Percentiles rank a stretch among this genome's conserved stretches.
Evolutionary conservation across 352 stramenopile genomes (phyloP).

Genomic region (Phytopythium ostracodes): DNA sequence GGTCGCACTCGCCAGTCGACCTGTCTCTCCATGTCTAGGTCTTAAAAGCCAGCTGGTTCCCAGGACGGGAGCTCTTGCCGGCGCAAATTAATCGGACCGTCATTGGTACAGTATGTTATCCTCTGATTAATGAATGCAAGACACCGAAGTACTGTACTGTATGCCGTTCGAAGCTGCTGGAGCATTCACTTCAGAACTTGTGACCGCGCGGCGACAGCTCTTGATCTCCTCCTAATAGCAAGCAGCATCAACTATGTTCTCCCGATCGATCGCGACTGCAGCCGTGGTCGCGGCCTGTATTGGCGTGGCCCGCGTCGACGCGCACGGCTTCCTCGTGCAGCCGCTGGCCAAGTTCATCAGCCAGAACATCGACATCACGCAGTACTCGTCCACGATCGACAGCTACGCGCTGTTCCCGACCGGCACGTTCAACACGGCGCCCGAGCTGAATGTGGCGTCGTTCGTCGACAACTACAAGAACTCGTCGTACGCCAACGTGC

Average conservation of each 20-base stretch:
- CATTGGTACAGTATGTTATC: no score
- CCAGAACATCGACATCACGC: constrained; percentile 31
- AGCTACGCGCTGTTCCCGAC: constrained; percentile 28
- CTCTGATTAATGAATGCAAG: not conserved
- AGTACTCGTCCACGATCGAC: constrained; percentile 37
- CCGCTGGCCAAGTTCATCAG: constrained; percentile 34
- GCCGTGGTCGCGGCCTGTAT: constrained; percentile 9
- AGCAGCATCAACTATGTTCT: not conserved
- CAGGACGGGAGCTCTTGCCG: no score
- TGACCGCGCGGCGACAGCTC: not conserved
- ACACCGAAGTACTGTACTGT: no score
- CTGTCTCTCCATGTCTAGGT: not conserved
- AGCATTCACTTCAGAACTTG: not conserved
- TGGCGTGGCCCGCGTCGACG: constrained; percentile 14
- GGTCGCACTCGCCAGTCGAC: not conserved
- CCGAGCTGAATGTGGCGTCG: constrained; percentile 23
- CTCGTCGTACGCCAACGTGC: constrained; percentile 34
- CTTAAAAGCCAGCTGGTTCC: not conserved
- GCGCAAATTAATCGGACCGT: not conserved
- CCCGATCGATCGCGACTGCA: constrained; percentile 1
- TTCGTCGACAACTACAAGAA: constrained; percentile 40
- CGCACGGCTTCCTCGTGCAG: constrained; percentile 33
- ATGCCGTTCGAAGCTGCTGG: not conserved
- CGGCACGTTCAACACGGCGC: constrained; percentile 28
- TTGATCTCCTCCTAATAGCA: not conserved